phyloP scores from a whole-genome alignment of 331 rosid genomes.

The Rosa hybrid region DNA sequence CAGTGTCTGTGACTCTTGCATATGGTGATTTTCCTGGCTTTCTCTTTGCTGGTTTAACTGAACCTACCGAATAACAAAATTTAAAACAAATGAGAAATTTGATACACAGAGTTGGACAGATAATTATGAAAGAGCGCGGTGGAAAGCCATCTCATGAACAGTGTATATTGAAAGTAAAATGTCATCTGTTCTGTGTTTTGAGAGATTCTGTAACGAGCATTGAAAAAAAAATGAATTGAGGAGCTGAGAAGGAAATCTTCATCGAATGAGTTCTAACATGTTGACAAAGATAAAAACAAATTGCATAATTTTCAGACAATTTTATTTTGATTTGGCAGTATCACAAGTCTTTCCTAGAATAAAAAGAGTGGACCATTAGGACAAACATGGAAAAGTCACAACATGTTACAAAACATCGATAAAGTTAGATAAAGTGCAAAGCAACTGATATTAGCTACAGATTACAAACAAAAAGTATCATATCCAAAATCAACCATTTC shows the following conservation, averaged over 20 bases:
- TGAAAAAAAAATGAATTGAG: too few relatives aligned
- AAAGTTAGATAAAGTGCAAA: too few relatives aligned
- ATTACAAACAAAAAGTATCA: not conserved
- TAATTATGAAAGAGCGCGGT: not conserved
- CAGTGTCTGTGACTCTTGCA: conserved; percentile 87
- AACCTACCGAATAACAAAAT: conserved; percentile 35
- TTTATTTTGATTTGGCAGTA: too few relatives aligned
- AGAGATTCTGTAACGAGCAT: not conserved
- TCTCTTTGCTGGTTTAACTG: conserved; percentile 51
- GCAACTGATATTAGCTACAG: too few relatives aligned
- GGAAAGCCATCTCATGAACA: conserved; percentile 12
- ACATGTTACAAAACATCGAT: too few relatives aligned
- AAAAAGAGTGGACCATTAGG: too few relatives aligned
- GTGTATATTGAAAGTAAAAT: not conserved
- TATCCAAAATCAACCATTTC: conserved; percentile 36
- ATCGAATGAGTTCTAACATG: too few relatives aligned
- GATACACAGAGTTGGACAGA: not conserved
- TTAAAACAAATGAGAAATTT: conserved; percentile 5
- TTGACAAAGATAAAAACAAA: too few relatives aligned
- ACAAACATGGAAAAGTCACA: too few relatives aligned
- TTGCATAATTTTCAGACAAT: too few relatives aligned
- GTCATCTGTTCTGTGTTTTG: not conserved
- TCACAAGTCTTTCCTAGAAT: too few relatives aligned
- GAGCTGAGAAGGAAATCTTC: too few relatives aligned
- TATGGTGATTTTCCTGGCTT: conserved; percentile 80